Percentiles rank a stretch among this genome's conserved stretches.
Conservation (phyloP, 768 basidiomycete genomes). For the Crepidotus variabilis region DNA sequence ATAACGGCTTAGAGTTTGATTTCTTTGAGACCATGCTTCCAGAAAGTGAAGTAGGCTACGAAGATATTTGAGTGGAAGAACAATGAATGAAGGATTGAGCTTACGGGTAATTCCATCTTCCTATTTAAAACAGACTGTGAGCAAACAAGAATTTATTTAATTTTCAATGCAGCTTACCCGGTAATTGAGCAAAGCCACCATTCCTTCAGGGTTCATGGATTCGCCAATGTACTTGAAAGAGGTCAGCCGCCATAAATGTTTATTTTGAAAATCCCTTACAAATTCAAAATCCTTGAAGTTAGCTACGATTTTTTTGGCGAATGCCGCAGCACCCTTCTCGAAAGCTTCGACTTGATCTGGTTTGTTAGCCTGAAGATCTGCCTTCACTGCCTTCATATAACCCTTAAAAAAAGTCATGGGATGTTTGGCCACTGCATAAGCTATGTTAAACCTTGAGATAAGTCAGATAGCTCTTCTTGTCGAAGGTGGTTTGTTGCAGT, state of each 20-base stretch:
- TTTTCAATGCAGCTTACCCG: conserved; percentile 47
- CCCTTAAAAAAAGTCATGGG: conserved; percentile 36
- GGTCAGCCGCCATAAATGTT: neutral
- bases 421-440: neutral
- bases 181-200: conserved; percentile 95
- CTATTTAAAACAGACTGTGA: conserved; percentile 26
- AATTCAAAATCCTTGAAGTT: conserved; percentile 97
- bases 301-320: conserved; percentile 83
- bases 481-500: conserved; percentile 74
- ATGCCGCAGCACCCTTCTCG: conserved; percentile 73
- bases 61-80: conserved; percentile 8
- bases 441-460: conserved; percentile 68
- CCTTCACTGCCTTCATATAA: conserved; percentile 94
- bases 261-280: conserved; percentile 38
- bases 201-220: conserved; percentile 81
- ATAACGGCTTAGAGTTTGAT: conserved; percentile 50
- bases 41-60: conserved; percentile 87
- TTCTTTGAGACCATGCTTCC: conserved; percentile 92
- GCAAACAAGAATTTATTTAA: neutral
- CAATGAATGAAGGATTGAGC: conserved; percentile 21
- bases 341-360: conserved; percentile 69
- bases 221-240: conserved; percentile 62
- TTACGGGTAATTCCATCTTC: conserved; percentile 81
- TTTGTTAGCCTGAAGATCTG: conserved; percentile 45
- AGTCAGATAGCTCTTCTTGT: conserved; percentile 83